Conservation (phyloP, 805 yeast genomes). For the Yamadazyma sp. region DNA sequence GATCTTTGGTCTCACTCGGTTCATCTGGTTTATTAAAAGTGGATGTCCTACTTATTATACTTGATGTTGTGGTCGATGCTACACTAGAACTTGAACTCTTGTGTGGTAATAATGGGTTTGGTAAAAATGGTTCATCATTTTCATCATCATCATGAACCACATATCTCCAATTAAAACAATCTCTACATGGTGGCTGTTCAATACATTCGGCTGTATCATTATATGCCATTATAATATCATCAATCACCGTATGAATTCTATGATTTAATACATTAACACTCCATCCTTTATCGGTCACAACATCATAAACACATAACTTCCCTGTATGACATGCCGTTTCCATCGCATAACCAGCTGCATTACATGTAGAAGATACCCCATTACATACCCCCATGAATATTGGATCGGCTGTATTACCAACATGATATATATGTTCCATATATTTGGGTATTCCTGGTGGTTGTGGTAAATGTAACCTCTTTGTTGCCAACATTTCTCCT, state of each 20-base stretch:
- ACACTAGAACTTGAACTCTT: constrained; percentile 11
- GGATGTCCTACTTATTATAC: constrained; percentile 1
- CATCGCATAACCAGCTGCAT: constrained; percentile 94
- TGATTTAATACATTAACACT: constrained; percentile 84
- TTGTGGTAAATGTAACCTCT: constrained; percentile 81
- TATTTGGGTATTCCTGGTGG: constrained; percentile 86
- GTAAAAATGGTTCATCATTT: constrained; percentile 35
- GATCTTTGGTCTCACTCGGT: constrained; percentile 17
- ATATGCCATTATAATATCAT: constrained; percentile 67
- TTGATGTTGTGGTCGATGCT: constrained; percentile 15
- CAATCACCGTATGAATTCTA: constrained; percentile 86
- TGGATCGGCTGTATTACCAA: constrained; percentile 97
- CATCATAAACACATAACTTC: constrained; percentile 81
- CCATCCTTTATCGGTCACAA: constrained; percentile 88
- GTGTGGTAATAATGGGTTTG: constrained; percentile 34
- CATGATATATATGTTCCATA: constrained; percentile 86
- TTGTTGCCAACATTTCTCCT: constrained; percentile 81
- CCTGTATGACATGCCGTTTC: constrained; percentile 96
- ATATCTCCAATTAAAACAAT: constrained; percentile 87
- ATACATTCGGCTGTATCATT: constrained; percentile 75
- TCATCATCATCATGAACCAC: constrained; percentile 47
- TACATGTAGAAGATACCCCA: constrained; percentile 87
- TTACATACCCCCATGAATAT: constrained; percentile 95
- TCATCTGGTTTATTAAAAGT: constrained; percentile 12
- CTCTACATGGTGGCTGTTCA: constrained; percentile 79